These are phyloP conservation scores for Canariomyces notabilis DNA, from an alignment of 2,329 filamentous ascomycete genomes.

Conservation along the genomic window DNA sequence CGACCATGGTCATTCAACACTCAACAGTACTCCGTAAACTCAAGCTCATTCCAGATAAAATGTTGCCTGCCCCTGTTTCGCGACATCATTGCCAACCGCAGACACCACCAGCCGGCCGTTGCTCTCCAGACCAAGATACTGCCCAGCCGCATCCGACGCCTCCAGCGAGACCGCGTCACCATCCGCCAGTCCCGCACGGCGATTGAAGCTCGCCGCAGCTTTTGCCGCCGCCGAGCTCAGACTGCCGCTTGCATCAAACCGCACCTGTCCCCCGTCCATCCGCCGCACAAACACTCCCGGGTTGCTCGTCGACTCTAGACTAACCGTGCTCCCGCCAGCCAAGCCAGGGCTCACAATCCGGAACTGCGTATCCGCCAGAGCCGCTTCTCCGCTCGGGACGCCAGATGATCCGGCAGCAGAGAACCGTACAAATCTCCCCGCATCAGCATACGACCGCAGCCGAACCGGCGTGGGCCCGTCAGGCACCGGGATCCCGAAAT, in stretches of 20 bases:
- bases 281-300: slow-evolving; percentile 22
- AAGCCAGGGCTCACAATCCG: slow-evolving; percentile 23
- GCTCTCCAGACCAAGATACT: slow-evolving; percentile 12
- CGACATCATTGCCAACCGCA: neutral
- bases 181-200: slow-evolving; percentile 27
- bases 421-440: slow-evolving; percentile 17
- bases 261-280: slow-evolving; percentile 1
- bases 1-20: neutral
- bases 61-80: slow-evolving; percentile 5
- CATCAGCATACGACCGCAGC: slow-evolving; percentile 15
- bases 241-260: slow-evolving; percentile 11
- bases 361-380: slow-evolving; percentile 24
- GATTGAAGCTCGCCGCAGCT: slow-evolving; percentile 20
- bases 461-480: slow-evolving; percentile 23
- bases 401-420: slow-evolving; percentile 8
- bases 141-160: slow-evolving; percentile 7
- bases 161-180: slow-evolving; percentile 27
- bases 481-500: slow-evolving; percentile 29
- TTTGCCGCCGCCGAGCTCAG: slow-evolving; percentile 7
- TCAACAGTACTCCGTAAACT: slow-evolving; percentile 4
- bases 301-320: slow-evolving; percentile 24
- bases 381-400: neutral
- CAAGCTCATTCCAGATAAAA: slow-evolving; percentile 14
- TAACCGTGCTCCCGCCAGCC: slow-evolving; percentile 21
- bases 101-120: slow-evolving; percentile 6